Base-by-base conservation (phyloP, 2,329 filamentous ascomycete species). In the Penicillium psychrosexuale region DNA sequence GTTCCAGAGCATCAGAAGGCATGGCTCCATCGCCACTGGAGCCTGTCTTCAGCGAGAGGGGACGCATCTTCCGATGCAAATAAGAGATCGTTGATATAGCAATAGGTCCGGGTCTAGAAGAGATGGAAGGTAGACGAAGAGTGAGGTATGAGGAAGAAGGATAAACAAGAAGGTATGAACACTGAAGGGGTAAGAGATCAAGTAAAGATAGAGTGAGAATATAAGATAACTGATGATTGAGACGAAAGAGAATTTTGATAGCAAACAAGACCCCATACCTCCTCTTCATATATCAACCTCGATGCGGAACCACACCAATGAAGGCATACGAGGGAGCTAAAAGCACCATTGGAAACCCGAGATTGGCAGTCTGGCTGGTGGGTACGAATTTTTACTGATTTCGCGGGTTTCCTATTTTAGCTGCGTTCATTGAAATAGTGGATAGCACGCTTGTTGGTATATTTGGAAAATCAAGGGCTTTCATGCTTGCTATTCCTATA, bases 1-100 rank as follows among this genome's bases (percentile, higher is more conserved):
- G 63, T 44, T 68, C 66, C 19, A 56, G 28, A 1, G 40, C 19
- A 56, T 63, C 61, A 13, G 50, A 12, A 31, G 45, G 9, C 8
- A 38, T 47, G 42, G 7, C 19, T 47, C 48, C 46, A 19, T 53
- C 31, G 34, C 38, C 38, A 19, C 31, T 39, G 22, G 24, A 4
- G 12, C 36, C 40, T n/a, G 37, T 56, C 47, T 28, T 30, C 22
- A 53, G 37, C 17, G 55, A 51, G 12, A 49, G 47, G 22, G 56
- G 48, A 22, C 39, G 46, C 60, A 62, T 62, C 12, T 24, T 51
- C 19, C 8, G 19, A 12, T 47, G 8, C 3, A 2, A 15, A 27
- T 8, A 17, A 40, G 1, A 5, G 9, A 49, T 17, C 2, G 19
- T 13, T 47, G 22, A 3, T 27, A 13, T 27, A 8, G n/a, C 17